Evolutionary conservation across 2,329 filamentous ascomycete species (phyloP), one percentile per base, ranked within the genome.

Genomic region (Didymella arachidicola): DNA sequence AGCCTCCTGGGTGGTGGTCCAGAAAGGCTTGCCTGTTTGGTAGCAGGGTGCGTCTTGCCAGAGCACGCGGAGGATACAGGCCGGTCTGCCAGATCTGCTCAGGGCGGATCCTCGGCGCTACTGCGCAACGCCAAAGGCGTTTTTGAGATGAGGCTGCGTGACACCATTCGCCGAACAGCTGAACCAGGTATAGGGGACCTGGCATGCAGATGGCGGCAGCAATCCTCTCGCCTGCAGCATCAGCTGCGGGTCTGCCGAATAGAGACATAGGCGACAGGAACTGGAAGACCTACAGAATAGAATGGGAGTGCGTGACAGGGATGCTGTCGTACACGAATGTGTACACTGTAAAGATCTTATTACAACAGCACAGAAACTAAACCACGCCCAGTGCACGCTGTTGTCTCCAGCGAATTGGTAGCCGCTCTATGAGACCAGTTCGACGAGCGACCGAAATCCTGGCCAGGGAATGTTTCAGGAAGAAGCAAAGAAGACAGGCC

Each of bases 61-160:
- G 57, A 62, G 60, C 58, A 63, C 57, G 61, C 62, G 66, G 65
- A 65, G 64, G 59, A 59, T 65, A 49, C 38, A 55, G 47, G 44
- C 46, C 29, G 44, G 51, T 53, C 41, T 48, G 42, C 29, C 56
- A 36, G 58, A 49, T 61, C 14, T 61, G 46, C 58, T 48, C 29
- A 59, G 52, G 45, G 55, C 57, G 57, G 51, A 59, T 60, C 43
- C 39, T 42, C 59, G 68, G 60, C 65, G 62, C 60, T 64, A 64
- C 56, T 55, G 59, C 57, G 67, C 47, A 48, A 62, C 52, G 61
- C 63, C 61, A 51, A 61, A 51, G 61, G 62, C 57, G 57, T 60
- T 62, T 56, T 67, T 66, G 67, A 64, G 64, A 68, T 66, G 70
- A 72, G 72, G 72, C 72, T 72, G 68, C 45, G 56, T 59, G 50